Evolutionary conservation across 108 stramenopile genomes (phyloP).

Genomic region (Skeletonema grethae): DNA sequence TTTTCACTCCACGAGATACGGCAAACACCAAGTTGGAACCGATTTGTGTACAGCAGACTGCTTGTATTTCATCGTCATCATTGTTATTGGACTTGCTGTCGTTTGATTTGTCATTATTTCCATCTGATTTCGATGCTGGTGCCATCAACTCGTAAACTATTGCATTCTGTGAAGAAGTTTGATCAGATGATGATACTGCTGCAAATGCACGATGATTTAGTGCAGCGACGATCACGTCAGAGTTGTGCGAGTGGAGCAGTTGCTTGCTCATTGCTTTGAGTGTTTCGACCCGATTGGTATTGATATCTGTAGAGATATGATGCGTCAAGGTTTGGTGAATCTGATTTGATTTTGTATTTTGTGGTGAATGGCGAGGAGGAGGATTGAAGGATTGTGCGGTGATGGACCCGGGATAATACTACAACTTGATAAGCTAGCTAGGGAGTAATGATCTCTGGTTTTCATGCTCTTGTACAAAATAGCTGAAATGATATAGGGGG

Average conservation of each 20-base stretch:
- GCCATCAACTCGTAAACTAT: slow-evolving; percentile 24
- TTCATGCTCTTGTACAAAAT: too few relatives aligned
- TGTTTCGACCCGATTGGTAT: not conserved
- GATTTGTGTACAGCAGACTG: slow-evolving; percentile 49
- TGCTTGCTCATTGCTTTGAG: slow-evolving; percentile 39
- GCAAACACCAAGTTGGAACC: slow-evolving; percentile 49
- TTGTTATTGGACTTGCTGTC: not conserved
- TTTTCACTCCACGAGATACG: slow-evolving; percentile 67
- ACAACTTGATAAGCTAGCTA: too few relatives aligned
- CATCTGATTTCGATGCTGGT: slow-evolving; percentile 1
- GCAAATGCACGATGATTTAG: slow-evolving; percentile 36
- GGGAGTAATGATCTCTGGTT: too few relatives aligned
- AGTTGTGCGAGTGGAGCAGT: slow-evolving; percentile 27
- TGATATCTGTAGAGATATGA: too few relatives aligned
- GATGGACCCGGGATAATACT: too few relatives aligned
- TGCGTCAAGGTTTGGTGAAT: too few relatives aligned
- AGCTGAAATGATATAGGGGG: too few relatives aligned
- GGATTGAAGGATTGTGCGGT: too few relatives aligned
- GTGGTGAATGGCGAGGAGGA: too few relatives aligned
- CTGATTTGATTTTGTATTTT: too few relatives aligned
- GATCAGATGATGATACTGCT: slow-evolving; percentile 16
- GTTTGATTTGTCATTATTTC: not conserved
- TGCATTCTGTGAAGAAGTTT: not conserved
- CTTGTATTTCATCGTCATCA: slow-evolving; percentile 51
- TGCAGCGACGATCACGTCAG: slow-evolving; percentile 41